Base-by-base conservation (phyloP, 164 flowering plant genomes). In the Kingdonia uniflora region DNA sequence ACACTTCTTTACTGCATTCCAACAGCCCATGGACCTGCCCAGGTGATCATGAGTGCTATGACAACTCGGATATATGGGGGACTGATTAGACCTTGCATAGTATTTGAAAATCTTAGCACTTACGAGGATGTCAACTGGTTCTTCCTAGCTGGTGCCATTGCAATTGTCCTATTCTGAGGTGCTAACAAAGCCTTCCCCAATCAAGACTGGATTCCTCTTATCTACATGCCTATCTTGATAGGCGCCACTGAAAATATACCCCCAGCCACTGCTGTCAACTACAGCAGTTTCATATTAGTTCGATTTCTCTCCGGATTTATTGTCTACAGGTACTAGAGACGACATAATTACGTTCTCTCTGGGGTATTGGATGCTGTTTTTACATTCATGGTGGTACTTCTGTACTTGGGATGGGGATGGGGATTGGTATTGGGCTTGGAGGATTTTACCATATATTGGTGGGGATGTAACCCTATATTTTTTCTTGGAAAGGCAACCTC, bases 41-140 rank as follows among this genome's bases (percentile, higher is more conserved):
- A 0, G 19, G 52, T 2, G 85, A 82, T 63, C 71, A 58, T 4
- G 87, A 82, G 12, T 82, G 80, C 57, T 84, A 77, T 33, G 88
- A 87, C 39, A 85, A 94, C 0, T 84, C 94, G 1, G 90, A 84
- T 2, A 75, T 84, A 1, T 87, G 91, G 91, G n/a, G 96, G 95
- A 2, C 49, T 85, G 39, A 70, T 88, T 11, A 88, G 90, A 0
- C 95, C 91, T 1, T 66, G 83, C 0, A 59, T 8, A 29, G 35
- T 8, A 8, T 29, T 29, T 29, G 35, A 29, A 29, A 29, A 29
- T 29, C 8, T 3, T 29, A 29, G 35, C 8, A 8, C 35, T 29
- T 29, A 29, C 4, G 35, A 29, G 6, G 6, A 4, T 3, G 8
- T 29, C 35, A 29, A 29, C 8, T 29, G 35, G 35, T 29, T 8